Evolutionary conservation across 306 rosid species (phyloP).

Genomic region (Sphenostylis stenocarpa): DNA sequence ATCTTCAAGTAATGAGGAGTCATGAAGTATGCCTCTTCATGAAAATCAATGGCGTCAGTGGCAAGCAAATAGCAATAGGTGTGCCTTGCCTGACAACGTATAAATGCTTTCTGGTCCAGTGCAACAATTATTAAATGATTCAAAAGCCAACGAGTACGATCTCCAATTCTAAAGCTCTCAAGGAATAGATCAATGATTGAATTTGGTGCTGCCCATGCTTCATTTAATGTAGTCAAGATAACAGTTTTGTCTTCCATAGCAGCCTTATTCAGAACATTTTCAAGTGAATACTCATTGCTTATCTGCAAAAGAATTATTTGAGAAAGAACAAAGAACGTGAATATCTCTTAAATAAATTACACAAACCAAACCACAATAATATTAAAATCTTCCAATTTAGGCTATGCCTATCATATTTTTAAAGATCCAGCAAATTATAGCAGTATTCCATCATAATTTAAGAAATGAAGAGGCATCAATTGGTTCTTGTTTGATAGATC

Average conservation of each 20-base stretch:
- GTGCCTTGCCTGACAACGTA: slow-evolving; percentile 72
- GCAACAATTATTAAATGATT: slow-evolving; percentile 85
- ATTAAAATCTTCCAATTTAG: neutral
- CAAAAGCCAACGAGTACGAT: slow-evolving; percentile 63
- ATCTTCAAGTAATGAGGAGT: slow-evolving; percentile 84
- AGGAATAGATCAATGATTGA: slow-evolving; percentile 85
- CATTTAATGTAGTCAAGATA: slow-evolving; percentile 85
- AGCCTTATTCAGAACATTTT: slow-evolving; percentile 65
- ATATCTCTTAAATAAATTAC: slow-evolving; percentile 9
- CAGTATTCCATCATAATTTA: neutral
- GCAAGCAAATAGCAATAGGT: slow-evolving; percentile 68
- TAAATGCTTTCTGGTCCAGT: slow-evolving; percentile 73
- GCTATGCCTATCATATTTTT: neutral
- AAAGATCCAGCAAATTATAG: neutral
- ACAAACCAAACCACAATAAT: slow-evolving; percentile 20
- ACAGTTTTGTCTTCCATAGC: slow-evolving; percentile 81
- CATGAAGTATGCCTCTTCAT: slow-evolving; percentile 82
- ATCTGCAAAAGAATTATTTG: slow-evolving; percentile 41
- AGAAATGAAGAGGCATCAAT: slow-evolving; percentile 1
- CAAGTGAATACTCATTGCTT: slow-evolving; percentile 56
- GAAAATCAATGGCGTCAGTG: slow-evolving; percentile 74
- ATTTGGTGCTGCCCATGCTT: slow-evolving; percentile 92
- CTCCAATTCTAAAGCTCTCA: slow-evolving; percentile 88
- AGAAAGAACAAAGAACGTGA: slow-evolving; percentile 19
- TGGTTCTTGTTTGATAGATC: neutral